Conservation (phyloP, 495 filamentous ascomycete species). For the Elasticomyces elasticus region DNA sequence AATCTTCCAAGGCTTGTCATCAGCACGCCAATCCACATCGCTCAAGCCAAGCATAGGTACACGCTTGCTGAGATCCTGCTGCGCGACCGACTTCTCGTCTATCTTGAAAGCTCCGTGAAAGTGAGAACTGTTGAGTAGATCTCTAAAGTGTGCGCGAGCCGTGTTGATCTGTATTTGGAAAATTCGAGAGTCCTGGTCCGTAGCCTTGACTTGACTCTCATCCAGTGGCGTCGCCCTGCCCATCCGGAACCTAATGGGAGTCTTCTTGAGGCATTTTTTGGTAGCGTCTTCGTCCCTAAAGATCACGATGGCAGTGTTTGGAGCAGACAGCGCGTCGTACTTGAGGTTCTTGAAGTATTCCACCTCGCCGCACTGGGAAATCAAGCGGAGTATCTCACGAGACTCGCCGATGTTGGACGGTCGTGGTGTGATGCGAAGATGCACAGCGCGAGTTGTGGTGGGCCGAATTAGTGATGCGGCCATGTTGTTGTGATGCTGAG, state of each 20-base stretch:
- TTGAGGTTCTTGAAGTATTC: conserved; percentile 62
- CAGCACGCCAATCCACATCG: conserved; percentile 24
- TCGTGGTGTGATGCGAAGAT: conserved; percentile 54
- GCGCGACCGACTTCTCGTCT: conserved; percentile 20
- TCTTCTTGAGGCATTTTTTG: conserved; percentile 28
- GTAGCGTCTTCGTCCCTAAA: conserved; percentile 32
- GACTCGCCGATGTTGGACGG: conserved; percentile 60
- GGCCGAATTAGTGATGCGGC: conserved; percentile 13
- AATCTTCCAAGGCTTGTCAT: conserved; percentile 21
- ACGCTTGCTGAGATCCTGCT: conserved; percentile 25
- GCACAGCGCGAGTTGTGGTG: conserved; percentile 36
- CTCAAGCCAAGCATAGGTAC: conserved; percentile 29
- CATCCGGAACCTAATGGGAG: conserved; percentile 33
- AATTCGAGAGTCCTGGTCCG: conserved; percentile 10
- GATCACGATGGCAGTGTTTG: conserved; percentile 35
- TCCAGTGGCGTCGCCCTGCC: conserved; percentile 12
- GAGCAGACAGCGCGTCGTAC: conserved; percentile 33
- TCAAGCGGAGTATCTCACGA: conserved; percentile 55
- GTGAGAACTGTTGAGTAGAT: conserved; percentile 33
- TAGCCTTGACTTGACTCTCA: neutral
- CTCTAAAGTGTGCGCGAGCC: conserved; percentile 25
- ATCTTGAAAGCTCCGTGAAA: conserved; percentile 30
- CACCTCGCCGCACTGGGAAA: conserved; percentile 69
- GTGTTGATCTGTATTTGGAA: conserved; percentile 29
- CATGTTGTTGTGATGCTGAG: too few species aligned